Evolutionary conservation across 306 rosid species (phyloP), one percentile per base, ranked within the genome.

Genomic region (Myrica gale): DNA sequence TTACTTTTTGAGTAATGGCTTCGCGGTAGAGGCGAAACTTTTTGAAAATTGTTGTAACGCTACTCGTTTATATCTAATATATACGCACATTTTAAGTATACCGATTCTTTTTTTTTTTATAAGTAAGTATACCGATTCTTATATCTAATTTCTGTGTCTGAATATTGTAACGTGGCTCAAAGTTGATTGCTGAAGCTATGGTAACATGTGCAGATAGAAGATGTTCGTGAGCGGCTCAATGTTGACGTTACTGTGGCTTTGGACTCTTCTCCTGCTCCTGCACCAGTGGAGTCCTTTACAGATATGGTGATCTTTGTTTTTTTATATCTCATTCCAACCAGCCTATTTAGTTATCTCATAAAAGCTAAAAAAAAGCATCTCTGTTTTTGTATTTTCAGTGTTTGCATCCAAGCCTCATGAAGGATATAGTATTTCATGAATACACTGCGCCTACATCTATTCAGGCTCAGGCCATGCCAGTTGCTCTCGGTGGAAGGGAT

Each of bases 401-500:
- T 83, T 78, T 92, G 84, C 78, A 92, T 65, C 79, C 86, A 5
- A 88, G 90, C 81, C 88, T 92, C 76, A 87, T 90, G 96, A 90
- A 90, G 91, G 97, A 92, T 80, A 92, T 92, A 79, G 93, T 86
- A 11, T 81, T 77, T 86, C 97, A 92, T 56, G 96, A 89, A 73
- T 92, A 92, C 85, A 88, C 96, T 42, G 85, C 89, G 80, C 97
- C 97, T 15, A 92, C 97, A n/a, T 83, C 97, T 53, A 92, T 92
- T 79, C 97, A 92, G 87, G 91, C 97, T 50, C 97, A 92, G 74
- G 97, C 93, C 61, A 88, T 92, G 97, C 97, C 97, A 5, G 66
- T 90, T 78, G 96, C 97, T 51, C 96, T 92, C 20, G 85, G 90
- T 67, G 96, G 97, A 70, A 85, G 86, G 85, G 97, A 92, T 89